A percentile compares a stretch with the other conserved stretches of the same genome.
Conservation (phyloP, 2,329 filamentous ascomycete genomes). For the Aspergillus niger region DNA sequence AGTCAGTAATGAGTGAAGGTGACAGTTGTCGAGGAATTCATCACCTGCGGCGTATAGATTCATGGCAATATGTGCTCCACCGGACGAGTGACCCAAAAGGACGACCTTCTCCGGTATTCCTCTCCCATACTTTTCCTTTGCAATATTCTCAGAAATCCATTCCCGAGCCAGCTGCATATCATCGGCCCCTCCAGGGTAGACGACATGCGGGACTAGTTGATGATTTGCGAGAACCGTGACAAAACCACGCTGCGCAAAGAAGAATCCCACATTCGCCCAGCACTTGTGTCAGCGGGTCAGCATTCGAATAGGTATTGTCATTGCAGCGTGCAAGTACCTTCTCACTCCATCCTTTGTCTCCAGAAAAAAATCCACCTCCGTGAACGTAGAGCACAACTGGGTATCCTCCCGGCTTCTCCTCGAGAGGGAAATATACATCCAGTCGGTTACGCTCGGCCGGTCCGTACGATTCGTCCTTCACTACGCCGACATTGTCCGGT, state of each 20-base stretch:
- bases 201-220: conserved; percentile 9
- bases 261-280: conserved; percentile 4
- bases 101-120: conserved; percentile 1
- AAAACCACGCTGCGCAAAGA: conserved; percentile 4
- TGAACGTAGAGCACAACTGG: conserved; percentile 9
- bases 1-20: too few species aligned
- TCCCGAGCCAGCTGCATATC: conserved; percentile 12
- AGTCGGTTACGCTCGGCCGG: conserved; percentile 8
- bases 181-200: conserved; percentile 10
- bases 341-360: conserved; percentile 10
- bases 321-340: background rate
- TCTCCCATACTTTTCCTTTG: background rate
- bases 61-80: conserved; percentile 4
- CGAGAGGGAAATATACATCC: background rate
- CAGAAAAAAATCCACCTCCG: conserved; percentile 11
- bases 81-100: conserved; percentile 4
- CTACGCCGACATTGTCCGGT: background rate
- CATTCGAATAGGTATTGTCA: too few species aligned
- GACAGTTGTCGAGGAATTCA: background rate
- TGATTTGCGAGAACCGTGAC: conserved; percentile 8
- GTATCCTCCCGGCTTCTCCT: background rate
- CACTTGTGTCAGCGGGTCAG: too few species aligned
- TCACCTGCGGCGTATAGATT: conserved; percentile 7
- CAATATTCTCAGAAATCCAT: conserved; percentile 11
- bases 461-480: conserved; percentile 3